Conservation (phyloP, 306 rosid species). For the Trifolium pratense region DNA sequence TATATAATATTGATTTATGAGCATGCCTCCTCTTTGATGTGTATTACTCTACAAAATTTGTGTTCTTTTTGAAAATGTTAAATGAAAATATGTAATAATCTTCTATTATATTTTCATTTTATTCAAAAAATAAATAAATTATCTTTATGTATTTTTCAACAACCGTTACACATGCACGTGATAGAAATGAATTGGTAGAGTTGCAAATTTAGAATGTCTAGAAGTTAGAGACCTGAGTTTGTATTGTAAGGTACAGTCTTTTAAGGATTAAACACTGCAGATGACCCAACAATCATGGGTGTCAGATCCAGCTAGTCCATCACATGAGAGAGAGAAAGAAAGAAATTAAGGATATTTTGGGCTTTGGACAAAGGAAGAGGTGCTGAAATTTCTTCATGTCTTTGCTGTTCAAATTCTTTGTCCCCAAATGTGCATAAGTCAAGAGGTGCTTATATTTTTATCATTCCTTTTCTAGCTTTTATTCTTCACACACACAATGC, state of each 20-base stretch:
- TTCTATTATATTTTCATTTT: no score
- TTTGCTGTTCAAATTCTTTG: conserved; percentile 41
- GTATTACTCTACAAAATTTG: no score
- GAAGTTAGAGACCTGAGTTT: conserved; percentile 47
- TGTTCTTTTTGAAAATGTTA: no score
- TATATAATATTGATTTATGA: no score
- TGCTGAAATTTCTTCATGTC: conserved; percentile 36
- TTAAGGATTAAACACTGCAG: conserved; percentile 41
- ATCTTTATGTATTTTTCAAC: no score
- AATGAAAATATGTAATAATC: no score
- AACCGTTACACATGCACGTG: conserved; percentile 47
- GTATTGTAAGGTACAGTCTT: conserved; percentile 41
- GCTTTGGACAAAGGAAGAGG: conserved; percentile 38
- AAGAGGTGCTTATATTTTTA: not conserved
- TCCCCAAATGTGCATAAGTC: conserved; percentile 31
- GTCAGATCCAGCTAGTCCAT: conserved; percentile 59
- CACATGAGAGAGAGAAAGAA: conserved; percentile 49
- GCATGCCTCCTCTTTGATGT: no score
- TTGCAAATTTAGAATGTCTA: conserved; percentile 49
- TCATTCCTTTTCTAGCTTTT: conserved; percentile 32
- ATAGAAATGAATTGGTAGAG: conserved; percentile 35
- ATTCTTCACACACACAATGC: conserved; percentile 30
- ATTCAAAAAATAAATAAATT: no score
- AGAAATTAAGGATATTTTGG: conserved; percentile 1
- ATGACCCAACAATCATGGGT: conserved; percentile 63